A percentile compares a stretch with the other conserved stretches of the same genome.
These are phyloP conservation scores for Barnettozyma wickerhamii DNA, from an alignment of 805 yeast genomes.

Conservation along the genomic window DNA sequence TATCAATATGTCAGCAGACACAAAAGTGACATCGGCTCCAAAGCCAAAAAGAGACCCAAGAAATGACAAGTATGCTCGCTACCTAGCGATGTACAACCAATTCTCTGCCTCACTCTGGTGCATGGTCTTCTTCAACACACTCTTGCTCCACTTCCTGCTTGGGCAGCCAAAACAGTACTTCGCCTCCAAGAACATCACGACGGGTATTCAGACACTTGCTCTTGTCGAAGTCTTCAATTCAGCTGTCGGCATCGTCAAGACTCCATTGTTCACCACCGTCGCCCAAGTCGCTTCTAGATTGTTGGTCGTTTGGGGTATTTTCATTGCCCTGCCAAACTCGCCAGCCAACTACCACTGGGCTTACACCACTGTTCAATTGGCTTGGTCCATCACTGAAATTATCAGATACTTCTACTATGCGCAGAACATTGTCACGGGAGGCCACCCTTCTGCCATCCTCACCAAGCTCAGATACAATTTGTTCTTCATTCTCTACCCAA, in stretches of 20 bases:
- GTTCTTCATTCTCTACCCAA: conserved; percentile 80
- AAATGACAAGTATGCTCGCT: conserved; percentile 9
- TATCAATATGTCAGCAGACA: background rate
- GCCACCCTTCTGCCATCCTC: conserved; percentile 52
- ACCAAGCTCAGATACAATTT: conserved; percentile 77
- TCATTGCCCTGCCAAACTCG: conserved; percentile 67
- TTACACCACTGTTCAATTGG: conserved; percentile 63
- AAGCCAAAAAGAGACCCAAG: conserved; percentile 5
- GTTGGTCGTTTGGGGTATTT: conserved; percentile 77
- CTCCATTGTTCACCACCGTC: conserved; percentile 78
- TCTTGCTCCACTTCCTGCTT: conserved; percentile 32
- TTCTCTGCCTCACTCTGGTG: conserved; percentile 53
- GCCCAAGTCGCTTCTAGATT: conserved; percentile 87
- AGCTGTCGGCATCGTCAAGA: conserved; percentile 71
- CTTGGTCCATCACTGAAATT: conserved; percentile 95
- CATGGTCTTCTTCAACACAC: conserved; percentile 41
- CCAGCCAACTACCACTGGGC: conserved; percentile 57
- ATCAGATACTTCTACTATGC: conserved; percentile 89
- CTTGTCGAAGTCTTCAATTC: conserved; percentile 78
- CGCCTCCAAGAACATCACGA: conserved; percentile 53
- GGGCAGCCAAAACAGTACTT: conserved; percentile 69
- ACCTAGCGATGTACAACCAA: conserved; percentile 45
- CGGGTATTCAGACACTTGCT: conserved; percentile 74
- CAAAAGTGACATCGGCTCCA: background rate
- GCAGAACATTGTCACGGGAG: conserved; percentile 47